Evolutionary conservation across 768 basidiomycete genomes (phyloP).

Genomic region (Boletus tomentosulus): DNA sequence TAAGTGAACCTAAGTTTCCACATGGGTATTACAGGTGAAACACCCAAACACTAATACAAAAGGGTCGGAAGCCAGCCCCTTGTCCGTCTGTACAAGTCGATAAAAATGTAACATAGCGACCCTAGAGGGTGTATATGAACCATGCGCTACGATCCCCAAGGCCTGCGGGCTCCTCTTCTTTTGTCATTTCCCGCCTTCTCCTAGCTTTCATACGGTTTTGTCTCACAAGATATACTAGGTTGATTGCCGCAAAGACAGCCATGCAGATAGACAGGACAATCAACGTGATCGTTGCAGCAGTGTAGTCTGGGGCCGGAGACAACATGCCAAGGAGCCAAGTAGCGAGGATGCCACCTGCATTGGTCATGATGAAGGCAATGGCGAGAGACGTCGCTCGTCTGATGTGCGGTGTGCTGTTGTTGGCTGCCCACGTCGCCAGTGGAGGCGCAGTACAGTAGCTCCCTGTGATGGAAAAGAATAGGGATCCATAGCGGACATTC

Average conservation of each 20-base stretch:
- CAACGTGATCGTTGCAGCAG: slow-evolving; percentile 39
- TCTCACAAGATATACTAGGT: slow-evolving; percentile 37
- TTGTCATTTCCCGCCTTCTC: slow-evolving; percentile 29
- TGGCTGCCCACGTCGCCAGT: slow-evolving; percentile 55
- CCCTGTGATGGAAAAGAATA: slow-evolving; percentile 55
- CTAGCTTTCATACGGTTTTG: slow-evolving; percentile 45
- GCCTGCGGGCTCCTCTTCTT: slow-evolving; percentile 33
- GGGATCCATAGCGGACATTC: slow-evolving; percentile 47
- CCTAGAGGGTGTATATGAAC: slow-evolving; percentile 47
- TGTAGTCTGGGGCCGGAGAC: slow-evolving; percentile 48
- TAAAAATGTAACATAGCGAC: background rate
- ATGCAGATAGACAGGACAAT: slow-evolving; percentile 38
- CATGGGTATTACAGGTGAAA: background rate
- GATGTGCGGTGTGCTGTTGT: slow-evolving; percentile 54
- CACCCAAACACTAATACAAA: background rate
- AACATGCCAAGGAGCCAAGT: slow-evolving; percentile 56
- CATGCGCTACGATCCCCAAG: slow-evolving; percentile 45
- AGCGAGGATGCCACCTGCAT: slow-evolving; percentile 55
- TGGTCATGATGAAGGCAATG: slow-evolving; percentile 53
- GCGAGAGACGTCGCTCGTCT: slow-evolving; percentile 58
- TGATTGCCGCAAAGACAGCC: slow-evolving; percentile 34
- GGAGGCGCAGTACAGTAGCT: slow-evolving; percentile 52
- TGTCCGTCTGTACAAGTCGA: background rate
- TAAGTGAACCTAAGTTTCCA: background rate
- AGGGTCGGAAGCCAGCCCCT: background rate